Evolutionary conservation across 495 filamentous ascomycete genomes (phyloP), one percentile per base, ranked within the genome.

Genomic region (Podospora didyma): DNA sequence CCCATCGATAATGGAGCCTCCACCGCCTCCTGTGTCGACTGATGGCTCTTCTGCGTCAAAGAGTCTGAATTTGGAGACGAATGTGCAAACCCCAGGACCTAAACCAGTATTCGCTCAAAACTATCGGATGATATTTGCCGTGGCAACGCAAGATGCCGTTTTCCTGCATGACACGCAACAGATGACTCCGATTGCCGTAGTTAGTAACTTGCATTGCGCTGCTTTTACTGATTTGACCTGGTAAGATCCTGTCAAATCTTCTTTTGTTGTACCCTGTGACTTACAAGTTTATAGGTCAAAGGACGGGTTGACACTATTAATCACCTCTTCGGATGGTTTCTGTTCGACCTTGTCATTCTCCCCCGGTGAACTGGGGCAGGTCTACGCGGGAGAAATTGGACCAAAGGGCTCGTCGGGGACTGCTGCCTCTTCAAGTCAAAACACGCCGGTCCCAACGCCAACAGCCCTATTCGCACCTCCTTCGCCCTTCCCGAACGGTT

Each of bases 91-190:
- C 2, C 74, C 79, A 20, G 82, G 81, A 47, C 80, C 86, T 7
- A 80, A 81, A 26, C 77, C 89, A 1, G 86, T 87, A 1, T 97
- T 99, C 69, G 78, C 84, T 1, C 75, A 97, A 37, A 89, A 91
- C 1, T 97, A 99, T 68, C 89, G 95, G 14, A 88, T 97, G 69
- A 84, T 97, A 0, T 99, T 97, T 74, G 94, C 92, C 6, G 94
- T 99, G 46, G 95, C 94, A 16, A 99, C 95, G 0, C 92, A 97
- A 67, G 95, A 99, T 69, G 89, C 95, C 0, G 86, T 99, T n/a
- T 73, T 96, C 35, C 80, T 99, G 26, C 97, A 97, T 70, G 95
- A 99, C 68, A 99, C 95, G 0, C 95, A 99, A 64, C 95, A 99
- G 62, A 85, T 90, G 58, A 94, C 90, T 2, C 94, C 95, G 3